Conservation (phyloP, 2,329 filamentous ascomycete species). For the Fusarium equiseti region DNA sequence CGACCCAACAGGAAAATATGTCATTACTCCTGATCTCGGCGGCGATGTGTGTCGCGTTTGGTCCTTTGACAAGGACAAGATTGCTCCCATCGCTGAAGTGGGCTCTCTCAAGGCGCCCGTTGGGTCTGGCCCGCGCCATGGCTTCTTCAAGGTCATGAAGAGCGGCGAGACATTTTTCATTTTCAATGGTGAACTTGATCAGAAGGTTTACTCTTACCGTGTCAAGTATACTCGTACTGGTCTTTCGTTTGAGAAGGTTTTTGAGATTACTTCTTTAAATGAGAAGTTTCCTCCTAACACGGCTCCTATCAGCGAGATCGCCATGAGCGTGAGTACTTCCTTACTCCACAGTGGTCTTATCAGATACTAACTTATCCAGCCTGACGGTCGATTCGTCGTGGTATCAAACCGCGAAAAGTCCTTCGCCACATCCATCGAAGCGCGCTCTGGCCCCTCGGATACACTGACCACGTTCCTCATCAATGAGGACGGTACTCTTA, state of each 20-base stretch:
- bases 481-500: slow-evolving; percentile 31
- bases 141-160: slow-evolving; percentile 38
- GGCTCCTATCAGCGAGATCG: slow-evolving; percentile 43
- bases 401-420: slow-evolving; percentile 44
- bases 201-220: slow-evolving; percentile 44
- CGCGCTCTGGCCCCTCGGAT: slow-evolving; percentile 33
- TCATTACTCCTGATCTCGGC: slow-evolving; percentile 41
- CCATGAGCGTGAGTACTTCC: slow-evolving; percentile 36
- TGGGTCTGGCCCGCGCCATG: slow-evolving; percentile 41
- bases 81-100: slow-evolving; percentile 39
- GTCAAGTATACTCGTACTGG: slow-evolving; percentile 34
- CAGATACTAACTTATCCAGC: slow-evolving; percentile 13
- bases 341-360: rapidly evolving
- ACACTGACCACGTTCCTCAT: slow-evolving; percentile 42
- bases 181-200: slow-evolving; percentile 42
- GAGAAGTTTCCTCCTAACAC: slow-evolving; percentile 30
- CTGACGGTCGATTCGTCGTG: slow-evolving; percentile 38
- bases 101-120: slow-evolving; percentile 23
- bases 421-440: slow-evolving; percentile 35
- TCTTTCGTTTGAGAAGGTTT: slow-evolving; percentile 39
- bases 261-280: slow-evolving; percentile 39
- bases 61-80: slow-evolving; percentile 37
- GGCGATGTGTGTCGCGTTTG: slow-evolving; percentile 39
- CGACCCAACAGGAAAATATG: slow-evolving; percentile 41
- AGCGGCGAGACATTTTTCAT: slow-evolving; percentile 44